These are phyloP conservation scores for Apiospora hydei DNA, from an alignment of 2,329 filamentous ascomycete genomes.

Conservation along the genomic window DNA sequence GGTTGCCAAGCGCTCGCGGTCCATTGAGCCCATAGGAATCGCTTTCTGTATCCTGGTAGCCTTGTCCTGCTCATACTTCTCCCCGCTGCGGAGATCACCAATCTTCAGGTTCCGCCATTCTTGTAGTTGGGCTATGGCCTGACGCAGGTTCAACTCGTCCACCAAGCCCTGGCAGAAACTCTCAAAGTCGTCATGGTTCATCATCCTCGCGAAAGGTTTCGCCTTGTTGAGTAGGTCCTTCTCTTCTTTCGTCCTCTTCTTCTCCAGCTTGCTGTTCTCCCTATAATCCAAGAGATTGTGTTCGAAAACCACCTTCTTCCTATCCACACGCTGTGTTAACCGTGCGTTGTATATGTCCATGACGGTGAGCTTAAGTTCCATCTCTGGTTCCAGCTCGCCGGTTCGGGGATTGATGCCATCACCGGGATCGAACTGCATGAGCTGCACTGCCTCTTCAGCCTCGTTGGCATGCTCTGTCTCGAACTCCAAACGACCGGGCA, in stretches of 20 bases:
- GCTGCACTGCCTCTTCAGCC: constrained; percentile 95
- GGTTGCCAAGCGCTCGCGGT: constrained; percentile 81
- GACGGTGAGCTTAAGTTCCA: constrained; percentile 95
- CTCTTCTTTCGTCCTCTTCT: constrained; percentile 96
- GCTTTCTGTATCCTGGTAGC: constrained; percentile 73
- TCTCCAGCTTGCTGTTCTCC: constrained; percentile 88
- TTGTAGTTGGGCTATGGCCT: constrained; percentile 89
- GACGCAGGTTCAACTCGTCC: constrained; percentile 88
- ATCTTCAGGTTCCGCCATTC: constrained; percentile 91
- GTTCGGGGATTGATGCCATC: constrained; percentile 86
- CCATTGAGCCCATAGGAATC: constrained; percentile 80
- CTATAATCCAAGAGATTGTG: constrained; percentile 93
- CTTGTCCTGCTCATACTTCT: constrained; percentile 94
- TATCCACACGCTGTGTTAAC: constrained; percentile 86
- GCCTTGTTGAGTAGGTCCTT: constrained; percentile 89
- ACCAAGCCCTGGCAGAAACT: constrained; percentile 83
- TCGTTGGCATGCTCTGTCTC: constrained; percentile 98
- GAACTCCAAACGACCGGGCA: constrained; percentile 96
- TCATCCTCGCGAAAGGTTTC: constrained; percentile 95
- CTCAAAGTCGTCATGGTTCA: constrained; percentile 92
- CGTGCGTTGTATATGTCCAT: constrained; percentile 98
- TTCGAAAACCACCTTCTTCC: constrained; percentile 97
- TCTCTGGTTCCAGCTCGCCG: constrained; percentile 89
- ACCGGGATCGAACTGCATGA: constrained; percentile 97
- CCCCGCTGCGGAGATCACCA: constrained; percentile 82